Percentiles rank a stretch among this genome's conserved stretches.
Conservation (phyloP, 192 early-diverging fungal species). For the Glomus cerebriforme region DNA sequence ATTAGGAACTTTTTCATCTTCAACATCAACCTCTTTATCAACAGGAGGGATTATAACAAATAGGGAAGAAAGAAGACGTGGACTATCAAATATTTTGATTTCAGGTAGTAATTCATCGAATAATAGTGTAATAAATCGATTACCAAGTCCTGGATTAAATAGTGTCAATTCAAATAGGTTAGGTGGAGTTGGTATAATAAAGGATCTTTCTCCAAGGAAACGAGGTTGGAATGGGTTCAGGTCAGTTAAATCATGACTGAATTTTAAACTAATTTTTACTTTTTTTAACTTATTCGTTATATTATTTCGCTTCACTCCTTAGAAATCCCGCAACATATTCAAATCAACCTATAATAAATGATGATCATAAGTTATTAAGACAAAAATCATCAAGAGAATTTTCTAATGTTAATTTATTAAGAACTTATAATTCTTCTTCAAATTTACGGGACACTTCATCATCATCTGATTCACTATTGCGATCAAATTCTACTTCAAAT, state of each 20-base stretch:
- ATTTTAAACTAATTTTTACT: neutral
- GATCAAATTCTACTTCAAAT: neutral
- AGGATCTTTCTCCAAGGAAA: neutral
- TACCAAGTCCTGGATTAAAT: neutral
- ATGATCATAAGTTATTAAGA: neutral
- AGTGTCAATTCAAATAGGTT: neutral
- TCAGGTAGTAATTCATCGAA: neutral
- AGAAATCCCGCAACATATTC: neutral
- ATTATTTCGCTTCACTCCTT: neutral
- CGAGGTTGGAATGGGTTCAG: neutral
- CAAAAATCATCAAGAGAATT: neutral
- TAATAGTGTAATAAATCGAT: neutral
- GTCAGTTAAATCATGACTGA: neutral
- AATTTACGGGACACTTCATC: neutral
- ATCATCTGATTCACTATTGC: neutral
- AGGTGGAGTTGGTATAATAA: neutral
- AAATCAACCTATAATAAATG: neutral
- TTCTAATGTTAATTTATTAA: neutral
- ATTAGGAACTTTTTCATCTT: neutral
- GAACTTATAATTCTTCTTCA: neutral
- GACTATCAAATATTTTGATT: neutral
- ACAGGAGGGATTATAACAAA: neutral
- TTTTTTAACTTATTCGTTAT: neutral
- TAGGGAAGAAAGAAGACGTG: constrained; percentile 12
- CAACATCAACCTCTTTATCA: neutral